Conservation (phyloP, 2,329 filamentous ascomycete species). For the Beauveria varroae region DNA sequence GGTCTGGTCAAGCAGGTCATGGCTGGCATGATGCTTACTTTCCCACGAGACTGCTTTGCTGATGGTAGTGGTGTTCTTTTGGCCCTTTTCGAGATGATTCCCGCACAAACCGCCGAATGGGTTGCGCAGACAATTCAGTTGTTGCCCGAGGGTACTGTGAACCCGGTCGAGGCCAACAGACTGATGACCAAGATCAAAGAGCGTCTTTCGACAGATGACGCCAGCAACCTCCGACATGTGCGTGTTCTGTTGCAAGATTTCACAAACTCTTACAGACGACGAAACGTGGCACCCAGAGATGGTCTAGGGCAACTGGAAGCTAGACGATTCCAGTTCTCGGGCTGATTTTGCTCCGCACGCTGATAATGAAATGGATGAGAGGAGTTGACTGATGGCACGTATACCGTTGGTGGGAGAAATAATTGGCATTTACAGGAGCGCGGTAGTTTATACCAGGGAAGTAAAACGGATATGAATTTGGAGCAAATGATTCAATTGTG, state of each 20-base stretch:
- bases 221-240: conserved; percentile 62
- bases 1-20: conserved; percentile 79
- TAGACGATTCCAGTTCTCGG: conserved; percentile 73
- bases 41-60: conserved; percentile 90
- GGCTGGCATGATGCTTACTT: conserved; percentile 99
- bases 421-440: conserved; percentile 14
- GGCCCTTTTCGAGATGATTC: conserved; percentile 79
- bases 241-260: conserved; percentile 88
- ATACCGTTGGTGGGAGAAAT: conserved; percentile 9
- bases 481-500: conserved; percentile 12
- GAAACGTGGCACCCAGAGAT: conserved; percentile 92
- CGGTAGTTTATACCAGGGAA: conserved; percentile 10
- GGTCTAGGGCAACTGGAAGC: conserved; percentile 83
- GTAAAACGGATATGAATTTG: background rate
- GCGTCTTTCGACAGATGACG: conserved; percentile 59
- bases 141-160: conserved; percentile 75
- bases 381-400: conserved; percentile 12
- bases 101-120: conserved; percentile 72
- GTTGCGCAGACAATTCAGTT: conserved; percentile 76
- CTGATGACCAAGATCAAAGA: conserved; percentile 76
- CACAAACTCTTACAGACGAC: conserved; percentile 84
- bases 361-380: conserved; percentile 1
- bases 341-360: conserved; percentile 18
- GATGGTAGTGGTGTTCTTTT: conserved; percentile 92
- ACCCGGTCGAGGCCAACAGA: conserved; percentile 69